Evolutionary conservation across 768 basidiomycete species (phyloP), one percentile per base, ranked within the genome.

Genomic region (Mycena rebaudengoi): DNA sequence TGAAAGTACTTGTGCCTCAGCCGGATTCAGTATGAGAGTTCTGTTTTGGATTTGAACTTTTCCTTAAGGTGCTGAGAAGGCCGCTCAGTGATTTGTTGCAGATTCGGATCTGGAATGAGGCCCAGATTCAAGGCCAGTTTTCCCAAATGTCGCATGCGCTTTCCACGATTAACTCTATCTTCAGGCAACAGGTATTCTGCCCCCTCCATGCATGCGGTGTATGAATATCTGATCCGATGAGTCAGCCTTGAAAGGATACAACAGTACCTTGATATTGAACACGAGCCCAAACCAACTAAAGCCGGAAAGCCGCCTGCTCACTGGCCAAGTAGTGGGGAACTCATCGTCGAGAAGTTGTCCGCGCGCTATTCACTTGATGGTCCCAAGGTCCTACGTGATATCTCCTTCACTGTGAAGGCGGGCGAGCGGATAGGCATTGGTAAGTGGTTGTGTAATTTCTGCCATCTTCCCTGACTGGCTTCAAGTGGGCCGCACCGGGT

Each of bases 391-490:
- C 78, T 92, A 7, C 80, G 85, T 35, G 76, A 85, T 48, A 58
- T 90, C 20, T 79, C 80, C 4, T 86, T 90, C 68, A 71, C 78
- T 16, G 79, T 90, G 60, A 75, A 77, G 35, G 76, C 82, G 11
- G 88, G 88, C 1, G 83, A 88, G 64, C 80, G 85, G 13, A 75
- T 90, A 39, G 88, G 88, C 30, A 80, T 87, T 48, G 76, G 77
- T 77, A 58, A 64, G 72, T 54, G 12, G 51, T 45, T 11, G 5
- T 10, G 21, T 51, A 13, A 28, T 25, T 40, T 5, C 40, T 20
- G n/a, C n/a, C n/a, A n/a, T n/a, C 40, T 29, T 16, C 26, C 51
- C 23, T 33, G 16, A 41, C 29, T 48, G 35, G 12, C 28, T 14
- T 56, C 32, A 28, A 81, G 81, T 83, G 13, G 81, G 81, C 25